These are phyloP conservation scores for Agaricales sp. DNA, from an alignment of 1,284 basidiomycete species.

Conservation along the genomic window DNA sequence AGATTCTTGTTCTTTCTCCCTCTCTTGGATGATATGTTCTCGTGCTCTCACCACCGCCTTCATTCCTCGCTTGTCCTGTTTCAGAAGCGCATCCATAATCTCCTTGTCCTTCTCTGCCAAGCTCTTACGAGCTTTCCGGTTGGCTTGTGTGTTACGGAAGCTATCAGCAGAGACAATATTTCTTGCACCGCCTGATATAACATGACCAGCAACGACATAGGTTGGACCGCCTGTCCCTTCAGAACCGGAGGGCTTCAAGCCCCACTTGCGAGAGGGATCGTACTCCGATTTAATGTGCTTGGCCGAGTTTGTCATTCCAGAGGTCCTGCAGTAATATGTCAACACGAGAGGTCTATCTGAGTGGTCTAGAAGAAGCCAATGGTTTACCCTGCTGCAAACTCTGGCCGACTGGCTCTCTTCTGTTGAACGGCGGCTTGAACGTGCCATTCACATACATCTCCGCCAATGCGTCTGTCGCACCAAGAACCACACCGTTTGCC, in stretches of 20 bases:
- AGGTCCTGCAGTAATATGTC: conserved; percentile 37
- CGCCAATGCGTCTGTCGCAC: conserved; percentile 75
- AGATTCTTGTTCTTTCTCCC: conserved; percentile 17
- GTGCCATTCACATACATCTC: conserved; percentile 86
- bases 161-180: conserved; percentile 48
- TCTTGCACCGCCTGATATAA: conserved; percentile 38
- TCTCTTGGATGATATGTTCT: conserved; percentile 23
- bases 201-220: conserved; percentile 71
- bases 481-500: conserved; percentile 77
- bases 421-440: conserved; percentile 72
- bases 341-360: conserved; percentile 5
- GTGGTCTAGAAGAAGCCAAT: too few species aligned
- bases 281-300: conserved; percentile 44
- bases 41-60: conserved; percentile 42
- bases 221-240: conserved; percentile 43
- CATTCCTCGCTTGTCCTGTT: conserved; percentile 55
- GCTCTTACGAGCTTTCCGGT: conserved; percentile 57
- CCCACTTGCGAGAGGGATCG: conserved; percentile 62
- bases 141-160: conserved; percentile 62
- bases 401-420: conserved; percentile 61
- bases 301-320: conserved; percentile 46
- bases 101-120: conserved; percentile 48
- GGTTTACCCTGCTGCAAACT: conserved; percentile 72
- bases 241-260: conserved; percentile 34
- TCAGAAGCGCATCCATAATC: conserved; percentile 45